Evolutionary conservation across 2,329 filamentous ascomycete genomes (phyloP).

Genomic region (Penicillium sp.): DNA sequence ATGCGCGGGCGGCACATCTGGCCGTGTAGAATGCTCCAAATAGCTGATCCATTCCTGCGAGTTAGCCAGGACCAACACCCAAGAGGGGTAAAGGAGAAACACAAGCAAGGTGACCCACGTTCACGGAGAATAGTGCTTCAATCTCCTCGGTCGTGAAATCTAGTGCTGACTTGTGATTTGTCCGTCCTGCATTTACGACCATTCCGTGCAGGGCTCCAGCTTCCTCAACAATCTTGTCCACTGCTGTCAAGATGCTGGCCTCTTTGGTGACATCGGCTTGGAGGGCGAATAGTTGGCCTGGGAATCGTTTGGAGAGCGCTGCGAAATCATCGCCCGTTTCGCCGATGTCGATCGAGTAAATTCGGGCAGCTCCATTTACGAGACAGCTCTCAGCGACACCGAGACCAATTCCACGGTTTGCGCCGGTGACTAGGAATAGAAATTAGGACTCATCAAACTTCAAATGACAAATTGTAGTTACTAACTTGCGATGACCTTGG

Average conservation of each 20-base stretch:
- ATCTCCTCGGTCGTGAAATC: conserved; percentile 53
- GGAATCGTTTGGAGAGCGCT: conserved; percentile 33
- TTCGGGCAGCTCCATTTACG: conserved; percentile 42
- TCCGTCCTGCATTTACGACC: conserved; percentile 53
- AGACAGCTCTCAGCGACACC: conserved; percentile 51
- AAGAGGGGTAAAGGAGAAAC: not conserved
- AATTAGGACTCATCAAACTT: not conserved
- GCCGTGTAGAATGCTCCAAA: conserved; percentile 29
- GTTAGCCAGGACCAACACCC: not conserved
- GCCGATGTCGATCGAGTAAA: conserved; percentile 51
- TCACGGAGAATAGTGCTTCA: conserved; percentile 45
- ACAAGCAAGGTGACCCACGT: conserved; percentile 43
- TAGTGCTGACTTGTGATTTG: conserved; percentile 54
- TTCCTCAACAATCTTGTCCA: conserved; percentile 47
- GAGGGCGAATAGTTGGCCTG: conserved; percentile 42
- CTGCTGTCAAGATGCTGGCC: conserved; percentile 43
- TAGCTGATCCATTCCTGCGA: conserved; percentile 8
- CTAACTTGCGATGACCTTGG: conserved; percentile 13
- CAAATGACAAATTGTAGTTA: not conserved
- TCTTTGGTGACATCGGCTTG: conserved; percentile 52
- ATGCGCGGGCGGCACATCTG: conserved; percentile 26
- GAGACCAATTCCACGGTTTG: conserved; percentile 45
- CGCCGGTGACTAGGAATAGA: conserved; percentile 29
- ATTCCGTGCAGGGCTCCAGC: conserved; percentile 51
- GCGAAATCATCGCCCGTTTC: conserved; percentile 21